A percentile compares a stretch with the other conserved stretches of the same genome.
Conservation (phyloP, 2,329 filamentous ascomycete species). For the Calonectria leucothoes region DNA sequence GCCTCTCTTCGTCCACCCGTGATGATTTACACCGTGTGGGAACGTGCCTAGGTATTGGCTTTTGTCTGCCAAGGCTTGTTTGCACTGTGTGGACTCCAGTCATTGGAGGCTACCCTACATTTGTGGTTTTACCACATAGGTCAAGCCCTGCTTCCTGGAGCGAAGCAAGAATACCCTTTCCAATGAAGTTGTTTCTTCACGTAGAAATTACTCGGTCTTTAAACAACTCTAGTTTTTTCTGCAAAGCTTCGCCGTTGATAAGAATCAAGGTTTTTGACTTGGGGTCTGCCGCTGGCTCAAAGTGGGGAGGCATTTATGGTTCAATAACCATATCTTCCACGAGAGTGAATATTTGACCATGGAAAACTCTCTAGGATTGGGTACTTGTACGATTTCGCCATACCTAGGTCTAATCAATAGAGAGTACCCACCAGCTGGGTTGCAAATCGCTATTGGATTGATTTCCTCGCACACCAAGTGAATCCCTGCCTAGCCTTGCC, state of each 20-base stretch:
- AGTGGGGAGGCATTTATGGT: neutral
- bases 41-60: neutral
- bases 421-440: neutral
- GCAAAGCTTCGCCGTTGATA: neutral
- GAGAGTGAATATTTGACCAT: neutral
- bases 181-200: too few relatives aligned
- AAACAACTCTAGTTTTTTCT: neutral
- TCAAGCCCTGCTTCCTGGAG: too few relatives aligned
- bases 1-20: neutral
- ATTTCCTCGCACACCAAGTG: neutral
- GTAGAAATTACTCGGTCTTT: neutral
- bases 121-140: too few relatives aligned
- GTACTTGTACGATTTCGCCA: neutral
- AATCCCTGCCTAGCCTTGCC: too few relatives aligned
- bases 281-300: too few relatives aligned
- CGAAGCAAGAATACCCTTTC: too few relatives aligned
- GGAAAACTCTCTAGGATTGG: neutral
- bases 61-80: neutral
- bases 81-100: neutral
- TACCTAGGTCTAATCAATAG: neutral
- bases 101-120: neutral
- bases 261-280: neutral
- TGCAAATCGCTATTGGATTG: neutral
- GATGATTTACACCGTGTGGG: conserved; percentile 3
- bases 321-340: neutral